Evolutionary conservation across 148 eudicot species (phyloP).

Genomic region (Rhododendron williamsianum): DNA sequence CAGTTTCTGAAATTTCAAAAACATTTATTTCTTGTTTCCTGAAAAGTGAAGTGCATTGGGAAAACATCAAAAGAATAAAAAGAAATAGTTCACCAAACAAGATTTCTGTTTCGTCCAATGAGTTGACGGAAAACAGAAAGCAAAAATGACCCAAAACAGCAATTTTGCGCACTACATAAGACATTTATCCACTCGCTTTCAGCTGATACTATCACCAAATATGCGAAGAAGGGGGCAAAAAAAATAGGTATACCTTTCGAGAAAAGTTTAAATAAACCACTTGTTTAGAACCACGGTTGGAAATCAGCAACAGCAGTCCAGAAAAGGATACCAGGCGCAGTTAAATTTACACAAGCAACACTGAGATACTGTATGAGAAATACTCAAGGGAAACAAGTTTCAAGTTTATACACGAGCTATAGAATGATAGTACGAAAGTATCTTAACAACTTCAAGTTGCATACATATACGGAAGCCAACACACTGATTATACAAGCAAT

Average conservation of each 20-base stretch:
- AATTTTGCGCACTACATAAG: not conserved
- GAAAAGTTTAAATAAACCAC: not conserved
- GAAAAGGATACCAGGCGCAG: not conserved
- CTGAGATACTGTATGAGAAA: not conserved
- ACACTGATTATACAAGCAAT: slow-evolving; percentile 7
- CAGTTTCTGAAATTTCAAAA: not conserved
- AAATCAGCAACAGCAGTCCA: not conserved
- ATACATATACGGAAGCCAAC: slow-evolving; percentile 11
- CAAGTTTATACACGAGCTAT: slow-evolving; percentile 6
- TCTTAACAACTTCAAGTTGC: not conserved
- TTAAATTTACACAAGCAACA: not conserved
- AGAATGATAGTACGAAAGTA: not conserved
- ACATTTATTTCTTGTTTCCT: not conserved
- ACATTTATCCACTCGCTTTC: not conserved
- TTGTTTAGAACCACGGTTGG: not conserved
- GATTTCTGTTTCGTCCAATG: not conserved
- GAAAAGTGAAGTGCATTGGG: not conserved
- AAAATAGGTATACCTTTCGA: not conserved
- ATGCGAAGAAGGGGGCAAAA: not conserved
- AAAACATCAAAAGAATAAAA: not conserved
- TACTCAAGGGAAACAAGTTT: not conserved
- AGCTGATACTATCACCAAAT: not conserved
- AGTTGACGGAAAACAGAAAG: not conserved
- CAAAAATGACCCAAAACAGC: not conserved
- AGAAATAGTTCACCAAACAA: not conserved